Base-by-base conservation (phyloP, 805 yeast genomes). In the Ogataea saltuana region DNA sequence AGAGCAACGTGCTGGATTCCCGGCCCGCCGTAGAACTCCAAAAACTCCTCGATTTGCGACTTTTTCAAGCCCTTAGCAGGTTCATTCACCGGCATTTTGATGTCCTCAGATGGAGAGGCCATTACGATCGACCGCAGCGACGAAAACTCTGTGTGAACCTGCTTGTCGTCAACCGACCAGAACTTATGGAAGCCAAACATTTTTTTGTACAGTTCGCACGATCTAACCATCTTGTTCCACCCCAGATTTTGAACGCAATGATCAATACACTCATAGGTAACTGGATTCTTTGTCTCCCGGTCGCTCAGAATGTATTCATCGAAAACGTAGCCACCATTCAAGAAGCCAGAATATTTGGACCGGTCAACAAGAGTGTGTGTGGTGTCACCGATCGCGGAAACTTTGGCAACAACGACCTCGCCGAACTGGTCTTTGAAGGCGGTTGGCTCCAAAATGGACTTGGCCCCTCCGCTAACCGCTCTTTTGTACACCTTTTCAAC, bases 1-100 rank as follows among this genome's bases (percentile, higher is more conserved):
- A 88, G 60, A 0, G 96, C 96, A 55, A 88, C 68, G 58, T 88
- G 96, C 64, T 88, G 96, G 26, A 88, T 76, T 3, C 96, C 96
- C 0, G 95, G 85, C 0, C 96, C 95, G 36, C 77, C 76, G 60
- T 86, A 74, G 56, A 70, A 88, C 40, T 81, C 84, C 49, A 83
- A 64, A 58, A 83, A 88, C 62, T 88, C 96, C 62, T 87, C 95
- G 46, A 88, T 83, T 58, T 88, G 96, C 3, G 90, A 81, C 56
- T 71, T 78, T 58, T 75, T 74, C 31, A 68, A 60, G 1, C 90
- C 88, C 37, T 68, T 60, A 0, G 88, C 91, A 0, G 96, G 96
- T 61, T 88, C 95, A 62, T 87, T 88, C 38, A 88, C 76, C 12
- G 96, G 95, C 80, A 88, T 81, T 60, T 85, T 85, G 50, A 86